Conservation (phyloP, 1,139 yeast genomes). For the Sugiyamaella neomexicana region DNA sequence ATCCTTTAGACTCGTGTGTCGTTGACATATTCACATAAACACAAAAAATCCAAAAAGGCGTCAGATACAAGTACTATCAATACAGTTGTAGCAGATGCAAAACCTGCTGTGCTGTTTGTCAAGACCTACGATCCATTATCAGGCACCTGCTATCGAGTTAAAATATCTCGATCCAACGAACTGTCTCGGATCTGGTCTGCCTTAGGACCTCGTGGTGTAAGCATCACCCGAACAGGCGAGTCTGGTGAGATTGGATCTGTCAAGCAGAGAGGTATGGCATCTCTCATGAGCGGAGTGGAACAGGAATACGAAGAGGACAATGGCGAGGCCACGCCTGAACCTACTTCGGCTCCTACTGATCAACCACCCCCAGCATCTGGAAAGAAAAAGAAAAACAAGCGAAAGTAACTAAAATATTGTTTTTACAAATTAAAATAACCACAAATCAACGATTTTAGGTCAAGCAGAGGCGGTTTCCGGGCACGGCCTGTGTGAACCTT, state of each 20-base stretch:
- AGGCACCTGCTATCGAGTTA: slow-evolving; percentile 65
- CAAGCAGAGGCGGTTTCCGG: too few species aligned
- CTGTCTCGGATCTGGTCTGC: slow-evolving; percentile 75
- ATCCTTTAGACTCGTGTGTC: slow-evolving; percentile 25
- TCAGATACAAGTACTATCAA: slow-evolving; percentile 34
- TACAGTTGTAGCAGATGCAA: slow-evolving; percentile 31
- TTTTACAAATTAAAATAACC: neutral
- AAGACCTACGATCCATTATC: slow-evolving; percentile 71
- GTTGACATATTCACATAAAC: slow-evolving; percentile 42
- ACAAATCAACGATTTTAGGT: too few species aligned
- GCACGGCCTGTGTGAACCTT: too few species aligned
- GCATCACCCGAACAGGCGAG: slow-evolving; percentile 24
- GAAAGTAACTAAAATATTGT: slow-evolving; percentile 17
- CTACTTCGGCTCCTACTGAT: neutral
- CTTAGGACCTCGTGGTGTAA: slow-evolving; percentile 83
- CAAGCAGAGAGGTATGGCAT: slow-evolving; percentile 34
- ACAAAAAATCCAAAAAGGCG: slow-evolving; percentile 47
- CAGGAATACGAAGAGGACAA: slow-evolving; percentile 23
- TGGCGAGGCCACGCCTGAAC: slow-evolving; percentile 22
- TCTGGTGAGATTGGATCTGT: slow-evolving; percentile 20
- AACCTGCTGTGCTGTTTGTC: slow-evolving; percentile 52
- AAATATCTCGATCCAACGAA: slow-evolving; percentile 70
- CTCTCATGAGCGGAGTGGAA: slow-evolving; percentile 37
- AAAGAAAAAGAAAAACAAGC: slow-evolving; percentile 33
- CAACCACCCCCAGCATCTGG: slow-evolving; percentile 15